Evolutionary conservation across 768 basidiomycete genomes (phyloP).

Genomic region (Asterophora lycoperdoides): DNA sequence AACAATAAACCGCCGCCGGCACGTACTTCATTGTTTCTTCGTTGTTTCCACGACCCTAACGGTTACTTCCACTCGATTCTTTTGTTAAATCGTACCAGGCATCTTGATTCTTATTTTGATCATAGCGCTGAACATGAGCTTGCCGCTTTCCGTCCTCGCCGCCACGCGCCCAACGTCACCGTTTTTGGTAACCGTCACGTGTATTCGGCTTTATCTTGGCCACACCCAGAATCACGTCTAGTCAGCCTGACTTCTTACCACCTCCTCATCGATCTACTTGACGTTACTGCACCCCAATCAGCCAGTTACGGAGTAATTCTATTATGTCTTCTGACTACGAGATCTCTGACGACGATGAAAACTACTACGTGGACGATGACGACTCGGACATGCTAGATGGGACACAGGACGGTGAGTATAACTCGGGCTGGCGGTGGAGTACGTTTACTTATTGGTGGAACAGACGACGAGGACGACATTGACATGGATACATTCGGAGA

Average conservation of each 20-base stretch:
- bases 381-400: conserved; percentile 56
- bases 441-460: conserved; percentile 4
- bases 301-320: background rate
- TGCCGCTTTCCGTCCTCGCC: background rate
- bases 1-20: too few relatives aligned
- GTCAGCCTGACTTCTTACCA: conserved; percentile 9
- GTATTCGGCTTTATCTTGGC: conserved; percentile 6
- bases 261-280: conserved; percentile 23
- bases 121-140: background rate
- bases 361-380: conserved; percentile 60
- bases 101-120: too few relatives aligned
- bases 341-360: conserved; percentile 61
- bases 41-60: too few relatives aligned
- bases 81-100: too few relatives aligned
- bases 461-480: conserved; percentile 52
- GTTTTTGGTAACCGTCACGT: conserved; percentile 5
- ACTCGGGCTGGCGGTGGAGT: conserved; percentile 28
- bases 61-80: too few relatives aligned
- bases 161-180: background rate
- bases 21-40: too few relatives aligned
- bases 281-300: conserved; percentile 4
- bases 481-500: conserved; percentile 64
- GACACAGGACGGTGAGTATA: conserved; percentile 48
- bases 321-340: conserved; percentile 62
- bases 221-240: background rate